A percentile compares a stretch with the other conserved stretches of the same genome.
phyloP scores from a whole-genome alignment of 768 basidiomycete genomes.

The Cystobasidium onofrii region DNA sequence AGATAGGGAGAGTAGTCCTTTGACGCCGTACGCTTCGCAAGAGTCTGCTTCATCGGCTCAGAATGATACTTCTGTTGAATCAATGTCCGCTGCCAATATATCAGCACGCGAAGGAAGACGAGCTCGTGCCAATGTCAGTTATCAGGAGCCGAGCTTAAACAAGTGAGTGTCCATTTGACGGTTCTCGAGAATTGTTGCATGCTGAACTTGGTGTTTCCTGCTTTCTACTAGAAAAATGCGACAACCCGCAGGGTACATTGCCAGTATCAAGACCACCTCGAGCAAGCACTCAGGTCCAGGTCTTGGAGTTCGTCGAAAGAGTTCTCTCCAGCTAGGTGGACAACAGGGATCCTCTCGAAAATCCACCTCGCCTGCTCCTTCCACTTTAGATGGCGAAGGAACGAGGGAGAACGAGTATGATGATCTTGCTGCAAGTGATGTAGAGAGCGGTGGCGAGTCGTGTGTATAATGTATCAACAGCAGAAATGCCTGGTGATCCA shows the following conservation, averaged over 20 bases:
- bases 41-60: neutral
- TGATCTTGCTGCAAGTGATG: neutral
- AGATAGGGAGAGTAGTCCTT: neutral
- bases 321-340: constrained; percentile 12
- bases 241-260: constrained; percentile 37
- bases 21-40: neutral
- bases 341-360: neutral
- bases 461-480: neutral
- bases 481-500: neutral
- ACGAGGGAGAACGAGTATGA: neutral
- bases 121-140: constrained; percentile 40
- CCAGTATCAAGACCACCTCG: constrained; percentile 26
- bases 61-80: constrained; percentile 20
- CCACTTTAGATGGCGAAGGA: neutral
- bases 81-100: neutral
- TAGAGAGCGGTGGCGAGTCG: neutral
- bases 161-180: constrained; percentile 32
- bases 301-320: constrained; percentile 13
- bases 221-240: constrained; percentile 38
- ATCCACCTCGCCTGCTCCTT: neutral
- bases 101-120: constrained; percentile 31
- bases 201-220: too few relatives aligned
- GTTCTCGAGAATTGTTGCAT: neutral
- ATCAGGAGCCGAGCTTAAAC: constrained; percentile 40
- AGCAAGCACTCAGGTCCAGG: constrained; percentile 17